Conservation (phyloP, 805 yeast species). For the Brettanomyces bruxellensis region DNA sequence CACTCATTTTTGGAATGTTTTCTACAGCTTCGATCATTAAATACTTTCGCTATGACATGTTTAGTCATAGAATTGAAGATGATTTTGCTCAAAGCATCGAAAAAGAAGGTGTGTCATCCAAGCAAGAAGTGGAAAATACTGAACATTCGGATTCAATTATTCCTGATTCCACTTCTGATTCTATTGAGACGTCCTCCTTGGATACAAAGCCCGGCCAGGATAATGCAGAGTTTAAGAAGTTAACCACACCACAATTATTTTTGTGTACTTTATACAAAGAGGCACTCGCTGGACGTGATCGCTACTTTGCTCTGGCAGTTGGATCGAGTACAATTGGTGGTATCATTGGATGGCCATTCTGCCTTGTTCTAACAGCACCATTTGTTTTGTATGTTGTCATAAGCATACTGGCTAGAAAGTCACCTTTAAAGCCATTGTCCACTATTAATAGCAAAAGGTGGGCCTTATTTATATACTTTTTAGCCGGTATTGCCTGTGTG, state of each 20-base stretch:
- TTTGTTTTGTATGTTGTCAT: constrained; percentile 32
- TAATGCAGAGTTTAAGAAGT: constrained; percentile 2
- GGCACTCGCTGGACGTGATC: constrained; percentile 11
- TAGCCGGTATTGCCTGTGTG: constrained; percentile 11
- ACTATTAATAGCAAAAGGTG: constrained; percentile 2
- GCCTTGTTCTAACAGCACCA: constrained; percentile 56
- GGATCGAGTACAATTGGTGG: constrained; percentile 56
- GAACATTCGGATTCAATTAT: neutral
- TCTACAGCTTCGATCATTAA: constrained; percentile 32
- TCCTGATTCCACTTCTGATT: neutral
- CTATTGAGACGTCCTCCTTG: neutral
- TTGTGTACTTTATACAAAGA: constrained; percentile 6
- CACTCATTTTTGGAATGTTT: constrained; percentile 44
- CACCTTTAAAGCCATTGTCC: neutral
- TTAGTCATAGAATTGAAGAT: constrained; percentile 9
- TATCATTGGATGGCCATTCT: constrained; percentile 87
- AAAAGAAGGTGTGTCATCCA: constrained; percentile 8
- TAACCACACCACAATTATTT: constrained; percentile 9
- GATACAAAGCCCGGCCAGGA: neutral
- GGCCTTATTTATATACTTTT: constrained; percentile 8
- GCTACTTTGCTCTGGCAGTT: constrained; percentile 24
- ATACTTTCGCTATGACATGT: constrained; percentile 22
- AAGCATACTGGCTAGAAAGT: constrained; percentile 3
- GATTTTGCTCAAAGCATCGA: constrained; percentile 8
- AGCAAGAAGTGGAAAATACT: neutral